A percentile compares a stretch with the other conserved stretches of the same genome.
Conservation (phyloP, 2,329 filamentous ascomycete species). For the Coniochaeta sp. region DNA sequence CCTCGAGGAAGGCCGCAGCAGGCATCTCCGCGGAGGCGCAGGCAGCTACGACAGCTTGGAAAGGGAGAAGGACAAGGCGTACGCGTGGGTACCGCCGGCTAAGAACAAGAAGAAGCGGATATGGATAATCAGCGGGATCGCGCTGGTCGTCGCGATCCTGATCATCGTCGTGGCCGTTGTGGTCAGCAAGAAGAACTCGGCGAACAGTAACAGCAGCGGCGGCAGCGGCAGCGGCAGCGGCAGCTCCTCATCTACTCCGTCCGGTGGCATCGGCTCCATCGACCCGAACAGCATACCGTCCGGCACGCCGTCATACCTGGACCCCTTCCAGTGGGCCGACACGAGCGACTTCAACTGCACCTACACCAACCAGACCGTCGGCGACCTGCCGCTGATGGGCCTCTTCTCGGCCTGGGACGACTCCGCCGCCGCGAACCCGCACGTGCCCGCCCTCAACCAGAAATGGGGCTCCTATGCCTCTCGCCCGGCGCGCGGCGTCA, state of each 20-base stretch:
- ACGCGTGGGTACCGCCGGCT: constrained; percentile 12
- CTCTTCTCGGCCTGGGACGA: constrained; percentile 83
- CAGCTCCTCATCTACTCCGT: background rate
- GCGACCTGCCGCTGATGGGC: constrained; percentile 85
- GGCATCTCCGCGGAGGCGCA: constrained; percentile 25
- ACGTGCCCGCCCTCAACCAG: constrained; percentile 71
- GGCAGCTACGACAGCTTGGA: constrained; percentile 40
- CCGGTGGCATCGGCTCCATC: constrained; percentile 42
- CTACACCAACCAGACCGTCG: constrained; percentile 78
- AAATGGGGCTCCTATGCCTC: constrained; percentile 70
- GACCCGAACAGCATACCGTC: constrained; percentile 51
- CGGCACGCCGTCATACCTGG: constrained; percentile 66
- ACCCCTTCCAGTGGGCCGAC: constrained; percentile 88
- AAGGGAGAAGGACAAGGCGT: constrained; percentile 26
- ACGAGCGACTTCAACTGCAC: constrained; percentile 90
- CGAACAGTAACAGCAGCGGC: constrained; percentile 6
- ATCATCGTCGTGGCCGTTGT: constrained; percentile 63
- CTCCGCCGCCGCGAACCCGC: constrained; percentile 65
- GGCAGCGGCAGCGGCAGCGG: constrained; percentile 18
- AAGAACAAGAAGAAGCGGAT: constrained; percentile 53
- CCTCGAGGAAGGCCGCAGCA: constrained; percentile 57
- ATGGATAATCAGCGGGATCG: constrained; percentile 47
- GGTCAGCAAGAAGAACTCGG: constrained; percentile 53
- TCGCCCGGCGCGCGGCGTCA: constrained; percentile 80
- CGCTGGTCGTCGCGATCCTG: constrained; percentile 48